These are phyloP conservation scores for Plectosphaerella plurivora DNA, from an alignment of 2,329 filamentous ascomycete genomes.

Conservation along the genomic window DNA sequence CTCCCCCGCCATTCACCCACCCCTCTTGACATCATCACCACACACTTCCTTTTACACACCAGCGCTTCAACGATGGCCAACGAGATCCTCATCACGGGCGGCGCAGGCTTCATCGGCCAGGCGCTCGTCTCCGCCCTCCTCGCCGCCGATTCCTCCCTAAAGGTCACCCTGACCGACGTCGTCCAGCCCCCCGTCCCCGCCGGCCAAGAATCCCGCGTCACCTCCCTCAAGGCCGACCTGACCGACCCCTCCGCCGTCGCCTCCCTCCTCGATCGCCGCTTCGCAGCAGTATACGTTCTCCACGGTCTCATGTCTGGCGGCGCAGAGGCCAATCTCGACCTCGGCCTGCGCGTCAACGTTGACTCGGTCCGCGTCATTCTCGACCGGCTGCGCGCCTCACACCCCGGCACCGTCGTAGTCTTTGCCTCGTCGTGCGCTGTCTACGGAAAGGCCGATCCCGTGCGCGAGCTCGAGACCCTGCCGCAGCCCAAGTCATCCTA, in stretches of 20 bases:
- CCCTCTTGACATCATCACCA: not conserved
- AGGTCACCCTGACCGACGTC: constrained; percentile 54
- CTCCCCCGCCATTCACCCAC: not conserved
- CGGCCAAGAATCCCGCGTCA: constrained; percentile 14
- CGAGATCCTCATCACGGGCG: constrained; percentile 58
- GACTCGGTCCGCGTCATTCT: constrained; percentile 51
- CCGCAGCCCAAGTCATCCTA: constrained; percentile 55
- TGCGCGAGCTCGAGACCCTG: constrained; percentile 26
- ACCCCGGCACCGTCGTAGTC: constrained; percentile 48
- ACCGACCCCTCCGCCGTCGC: constrained; percentile 22
- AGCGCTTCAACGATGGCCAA: not conserved
- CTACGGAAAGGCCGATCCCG: constrained; percentile 37
- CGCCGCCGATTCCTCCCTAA: constrained; percentile 26
- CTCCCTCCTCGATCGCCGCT: constrained; percentile 18
- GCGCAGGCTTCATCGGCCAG: constrained; percentile 61
- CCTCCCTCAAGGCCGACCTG: constrained; percentile 22
- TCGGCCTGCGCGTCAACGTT: constrained; percentile 52
- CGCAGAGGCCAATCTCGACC: constrained; percentile 53
- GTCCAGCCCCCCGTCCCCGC: constrained; percentile 43
- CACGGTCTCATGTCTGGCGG: constrained; percentile 63
- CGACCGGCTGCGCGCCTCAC: constrained; percentile 39
- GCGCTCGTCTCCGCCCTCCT: constrained; percentile 53
- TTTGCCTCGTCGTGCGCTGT: constrained; percentile 58
- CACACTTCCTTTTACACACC: not conserved
- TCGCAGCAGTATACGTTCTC: constrained; percentile 47